Conservation (phyloP, 2,329 filamentous ascomycete species). For the Acarospora socialis region DNA sequence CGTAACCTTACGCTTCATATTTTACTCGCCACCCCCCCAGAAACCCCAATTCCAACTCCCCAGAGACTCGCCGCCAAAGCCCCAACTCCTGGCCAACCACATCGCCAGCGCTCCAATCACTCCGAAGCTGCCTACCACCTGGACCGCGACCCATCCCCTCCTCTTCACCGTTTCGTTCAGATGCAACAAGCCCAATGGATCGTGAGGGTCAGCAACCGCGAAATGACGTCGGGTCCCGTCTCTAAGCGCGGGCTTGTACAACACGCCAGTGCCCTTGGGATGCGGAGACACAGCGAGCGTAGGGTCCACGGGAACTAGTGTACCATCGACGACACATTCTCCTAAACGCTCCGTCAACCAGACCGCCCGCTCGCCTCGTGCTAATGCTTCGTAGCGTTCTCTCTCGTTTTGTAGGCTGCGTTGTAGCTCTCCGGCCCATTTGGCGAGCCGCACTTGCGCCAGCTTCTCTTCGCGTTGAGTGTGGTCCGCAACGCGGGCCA, state of each 20-base stretch:
- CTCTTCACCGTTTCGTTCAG: slow-evolving; percentile 52
- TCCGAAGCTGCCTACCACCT: slow-evolving; percentile 60
- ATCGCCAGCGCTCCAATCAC: slow-evolving; percentile 58
- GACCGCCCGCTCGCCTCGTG: slow-evolving; percentile 47
- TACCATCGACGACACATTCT: slow-evolving; percentile 53
- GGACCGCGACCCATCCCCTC: slow-evolving; percentile 52
- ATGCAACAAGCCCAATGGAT: slow-evolving; percentile 65
- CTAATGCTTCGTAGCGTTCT: slow-evolving; percentile 50
- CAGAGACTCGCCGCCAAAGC: not conserved
- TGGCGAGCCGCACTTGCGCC: slow-evolving; percentile 57
- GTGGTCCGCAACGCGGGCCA: slow-evolving; percentile 47
- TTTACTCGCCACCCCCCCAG: not conserved
- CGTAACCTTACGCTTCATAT: too few relatives aligned
- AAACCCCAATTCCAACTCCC: not conserved
- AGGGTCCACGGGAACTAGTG: slow-evolving; percentile 38
- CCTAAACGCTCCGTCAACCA: slow-evolving; percentile 55
- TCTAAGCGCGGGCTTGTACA: slow-evolving; percentile 17
- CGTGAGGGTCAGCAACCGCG: slow-evolving; percentile 40
- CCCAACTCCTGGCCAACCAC: slow-evolving; percentile 39
- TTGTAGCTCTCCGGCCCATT: slow-evolving; percentile 73
- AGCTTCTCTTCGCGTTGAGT: slow-evolving; percentile 46
- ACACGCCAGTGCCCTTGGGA: slow-evolving; percentile 17
- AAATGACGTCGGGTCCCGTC: slow-evolving; percentile 10
- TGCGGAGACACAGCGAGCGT: too few relatives aligned
- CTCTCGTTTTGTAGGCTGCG: slow-evolving; percentile 59